Percentiles rank a stretch among this genome's conserved stretches.
Evolutionary conservation across 768 basidiomycete species (phyloP).

Genomic region (Kwoniella shandongensis): DNA sequence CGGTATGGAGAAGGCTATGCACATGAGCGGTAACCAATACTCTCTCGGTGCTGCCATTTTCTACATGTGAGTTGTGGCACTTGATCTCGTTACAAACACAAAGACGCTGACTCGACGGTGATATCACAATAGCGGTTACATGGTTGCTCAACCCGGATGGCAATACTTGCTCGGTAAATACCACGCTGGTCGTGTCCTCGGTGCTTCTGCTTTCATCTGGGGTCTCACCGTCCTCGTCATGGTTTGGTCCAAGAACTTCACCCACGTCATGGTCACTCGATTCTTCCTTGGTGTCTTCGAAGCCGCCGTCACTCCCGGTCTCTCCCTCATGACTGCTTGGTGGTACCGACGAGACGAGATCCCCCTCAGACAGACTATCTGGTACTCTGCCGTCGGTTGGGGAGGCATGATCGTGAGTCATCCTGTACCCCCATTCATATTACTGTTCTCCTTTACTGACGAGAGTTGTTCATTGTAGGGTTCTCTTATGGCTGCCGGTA

Average conservation of each 20-base stretch:
- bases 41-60: constrained; percentile 37
- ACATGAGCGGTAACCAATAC: constrained; percentile 45
- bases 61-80: constrained; percentile 22
- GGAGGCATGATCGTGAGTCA: constrained; percentile 52
- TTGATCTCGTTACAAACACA: neutral
- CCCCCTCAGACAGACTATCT: constrained; percentile 52
- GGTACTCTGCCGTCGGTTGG: constrained; percentile 52
- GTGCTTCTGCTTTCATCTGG: constrained; percentile 52
- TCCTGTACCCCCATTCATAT: neutral
- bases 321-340: constrained; percentile 53
- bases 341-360: constrained; percentile 48
- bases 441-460: neutral
- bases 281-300: constrained; percentile 54
- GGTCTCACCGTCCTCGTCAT: constrained; percentile 50
- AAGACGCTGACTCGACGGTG: constrained; percentile 12
- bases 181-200: constrained; percentile 50
- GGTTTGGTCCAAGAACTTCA: constrained; percentile 46
- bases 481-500: constrained; percentile 52
- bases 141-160: constrained; percentile 46
- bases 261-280: constrained; percentile 49
- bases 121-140: constrained; percentile 46
- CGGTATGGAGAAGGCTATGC: constrained; percentile 51
- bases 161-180: constrained; percentile 48
- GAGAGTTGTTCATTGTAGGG: too few species aligned
- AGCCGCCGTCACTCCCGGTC: constrained; percentile 52